Conservation (phyloP, 306 rosid genomes). For the Albizia julibrissin region DNA sequence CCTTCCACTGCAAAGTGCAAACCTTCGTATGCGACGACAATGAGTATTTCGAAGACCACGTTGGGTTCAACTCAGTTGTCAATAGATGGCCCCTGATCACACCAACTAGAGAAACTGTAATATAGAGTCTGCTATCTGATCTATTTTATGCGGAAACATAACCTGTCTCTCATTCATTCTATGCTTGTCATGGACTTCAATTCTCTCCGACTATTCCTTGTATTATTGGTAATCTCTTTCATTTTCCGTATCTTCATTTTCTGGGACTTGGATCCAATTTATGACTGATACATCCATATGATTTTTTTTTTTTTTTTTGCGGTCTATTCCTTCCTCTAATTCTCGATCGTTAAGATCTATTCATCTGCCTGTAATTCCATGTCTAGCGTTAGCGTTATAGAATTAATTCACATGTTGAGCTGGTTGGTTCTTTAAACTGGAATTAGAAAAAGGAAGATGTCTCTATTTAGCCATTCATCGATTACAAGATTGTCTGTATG, state of each 20-base stretch:
- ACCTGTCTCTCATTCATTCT: neutral
- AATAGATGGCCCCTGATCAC: neutral
- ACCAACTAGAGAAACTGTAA: neutral
- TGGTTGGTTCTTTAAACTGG: neutral
- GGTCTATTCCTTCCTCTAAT: slow-evolving; percentile 29
- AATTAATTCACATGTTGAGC: neutral
- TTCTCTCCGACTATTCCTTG: neutral
- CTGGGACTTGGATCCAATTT: neutral
- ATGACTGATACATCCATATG: neutral
- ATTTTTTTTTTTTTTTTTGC: slow-evolving; percentile 1
- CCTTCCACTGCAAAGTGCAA: too few species aligned
- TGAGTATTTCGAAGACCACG: neutral
- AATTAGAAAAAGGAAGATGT: neutral
- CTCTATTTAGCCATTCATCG: neutral
- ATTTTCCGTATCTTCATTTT: neutral
- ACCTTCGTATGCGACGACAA: neutral
- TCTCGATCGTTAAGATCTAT: slow-evolving; percentile 29
- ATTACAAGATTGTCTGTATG: neutral
- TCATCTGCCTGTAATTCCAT: slow-evolving; percentile 5
- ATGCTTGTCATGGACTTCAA: neutral
- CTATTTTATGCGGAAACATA: neutral
- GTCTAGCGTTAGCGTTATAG: neutral
- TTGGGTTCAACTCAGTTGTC: neutral
- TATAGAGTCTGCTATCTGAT: neutral
- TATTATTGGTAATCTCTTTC: slow-evolving; percentile 4